phyloP scores from a whole-genome alignment of 2,329 filamentous ascomycete genomes.

The Aspergillus transmontanensis region DNA sequence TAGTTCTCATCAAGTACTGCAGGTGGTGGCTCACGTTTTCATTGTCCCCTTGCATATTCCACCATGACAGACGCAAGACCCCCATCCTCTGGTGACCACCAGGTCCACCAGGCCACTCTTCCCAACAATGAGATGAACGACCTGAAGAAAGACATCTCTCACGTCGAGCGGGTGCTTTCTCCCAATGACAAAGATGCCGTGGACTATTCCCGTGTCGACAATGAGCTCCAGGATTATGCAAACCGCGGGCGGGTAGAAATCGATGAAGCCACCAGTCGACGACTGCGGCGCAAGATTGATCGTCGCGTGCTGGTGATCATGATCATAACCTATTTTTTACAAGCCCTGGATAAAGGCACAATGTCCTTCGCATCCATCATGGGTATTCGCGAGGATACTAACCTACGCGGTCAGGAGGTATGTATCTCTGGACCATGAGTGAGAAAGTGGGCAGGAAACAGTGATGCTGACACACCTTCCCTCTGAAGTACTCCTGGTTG shows the following conservation, averaged over 20 bases:
- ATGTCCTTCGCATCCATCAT: slow-evolving; percentile 47
- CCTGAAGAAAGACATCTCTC: slow-evolving; percentile 34
- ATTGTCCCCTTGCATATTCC: background rate
- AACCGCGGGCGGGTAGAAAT: slow-evolving; percentile 59
- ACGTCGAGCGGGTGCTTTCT: slow-evolving; percentile 55
- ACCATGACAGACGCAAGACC: background rate
- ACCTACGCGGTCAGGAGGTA: slow-evolving; percentile 44
- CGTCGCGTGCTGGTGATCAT: slow-evolving; percentile 69
- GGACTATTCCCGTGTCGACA: slow-evolving; percentile 65
- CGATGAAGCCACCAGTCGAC: slow-evolving; percentile 59
- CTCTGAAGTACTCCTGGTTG: slow-evolving; percentile 66
- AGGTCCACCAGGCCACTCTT: background rate
- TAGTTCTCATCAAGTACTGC: background rate
- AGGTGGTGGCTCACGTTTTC: background rate
- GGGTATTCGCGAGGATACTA: slow-evolving; percentile 49
- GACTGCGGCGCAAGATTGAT: slow-evolving; percentile 68
- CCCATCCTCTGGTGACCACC: background rate
- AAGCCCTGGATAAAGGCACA: slow-evolving; percentile 49
- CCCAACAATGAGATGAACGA: background rate
- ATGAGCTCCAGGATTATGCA: slow-evolving; percentile 71
- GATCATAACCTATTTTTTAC: slow-evolving; percentile 73
- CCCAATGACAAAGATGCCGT: slow-evolving; percentile 53
- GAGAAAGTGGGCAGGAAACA: background rate
- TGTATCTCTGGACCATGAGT: slow-evolving; percentile 9
- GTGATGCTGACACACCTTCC: background rate